Base-by-base conservation (phyloP, 805 yeast genomes). In the Candida nanaspora region DNA sequence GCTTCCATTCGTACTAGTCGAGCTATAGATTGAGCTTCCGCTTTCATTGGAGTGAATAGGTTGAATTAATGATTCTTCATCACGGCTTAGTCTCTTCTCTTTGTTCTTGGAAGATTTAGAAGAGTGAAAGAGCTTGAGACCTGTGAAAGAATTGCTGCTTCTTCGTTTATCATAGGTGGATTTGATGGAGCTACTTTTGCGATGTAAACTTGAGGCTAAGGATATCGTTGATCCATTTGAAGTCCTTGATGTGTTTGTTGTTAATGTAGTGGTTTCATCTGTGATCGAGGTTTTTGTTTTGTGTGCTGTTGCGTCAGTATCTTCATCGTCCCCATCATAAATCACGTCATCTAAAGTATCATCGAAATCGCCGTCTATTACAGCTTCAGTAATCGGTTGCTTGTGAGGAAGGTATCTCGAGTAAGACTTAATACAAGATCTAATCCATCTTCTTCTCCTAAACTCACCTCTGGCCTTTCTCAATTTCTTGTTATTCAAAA, bases 381-480 rank as follows among this genome's bases (percentile, higher is more conserved):
- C 23, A 5, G 15, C 7, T 4, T 32, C 35, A 9, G 11, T 11
- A 10, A 23, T 15, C 5, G 36, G 36, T 21, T 21, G 26, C 8
- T 22, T 23, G 5, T 21, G 19, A 4, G 21, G 30, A 4, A 35
- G 9, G 11, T 25, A 25, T 26, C 32, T 25, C 6, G 25, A 23
- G 13, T 38, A 49, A 4, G 45, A 38, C 15, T 62, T 44, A 3
- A 57, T 53, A 44, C 72, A 69, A 40, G 52, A 55, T 40, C 86
- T 60, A 2, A 74, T 61, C 89, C 89, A 82, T 56, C 87, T 68
- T 52, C 91, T 67, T 53, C 91, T 67, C 48, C 89, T 66, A 52
- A 66, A 72, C 33, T 61, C 55, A 46, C 80, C 66, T 47, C 76
- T 43, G 6, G 14, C 22, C 16, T 31, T 31, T 10, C 22, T 19